Evolutionary conservation across 768 basidiomycete genomes (phyloP), one percentile per base, ranked within the genome.

Genomic region (Mycena indigotica): DNA sequence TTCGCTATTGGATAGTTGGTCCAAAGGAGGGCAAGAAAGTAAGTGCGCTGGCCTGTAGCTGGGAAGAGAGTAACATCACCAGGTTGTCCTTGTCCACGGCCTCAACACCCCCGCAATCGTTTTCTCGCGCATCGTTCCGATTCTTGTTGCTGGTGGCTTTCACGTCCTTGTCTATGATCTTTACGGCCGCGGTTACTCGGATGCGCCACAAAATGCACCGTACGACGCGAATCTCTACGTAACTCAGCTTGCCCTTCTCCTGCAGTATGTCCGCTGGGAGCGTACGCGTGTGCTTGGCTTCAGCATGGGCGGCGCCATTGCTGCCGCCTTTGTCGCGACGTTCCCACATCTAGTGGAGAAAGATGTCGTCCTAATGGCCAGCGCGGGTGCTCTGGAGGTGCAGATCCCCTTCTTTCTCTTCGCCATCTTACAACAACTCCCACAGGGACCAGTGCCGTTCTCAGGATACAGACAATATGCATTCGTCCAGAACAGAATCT

Each of bases 151-250:
- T 1, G 72, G 66, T 4, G 83, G 82, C 13, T 81, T 74, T 63
- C 78, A 77, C 24, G 78, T 85, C 21, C 74, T 84, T 16, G 68
- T 84, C 8, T 84, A 82, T 53, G 83, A 84, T 66, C 71, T 84
- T 3, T 84, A 82, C 32, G 84, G 83, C 2, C 76, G 83, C 13
- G 83, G 83, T 2, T 84, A 84, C 66, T 80, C 81, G 2, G 84
- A 84, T 38, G 84, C 84, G 1, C 83, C 84, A 0, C 72, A 75
- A 2, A 72, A 70, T 12, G 72, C 70, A 8, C 16, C 53, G 3
- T 83, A 84, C 56, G 75, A 81, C 49, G 64, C 73, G 1, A 63
- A 71, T 5, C 71, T 84, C 12, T 77, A 81, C 63, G 79, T 75
- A 1, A 81, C 76, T 1, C 82, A 85, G 54, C 77, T 84, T 12